Base-by-base conservation (phyloP, 2,329 filamentous ascomycete genomes). In the Capronia coronata region DNA sequence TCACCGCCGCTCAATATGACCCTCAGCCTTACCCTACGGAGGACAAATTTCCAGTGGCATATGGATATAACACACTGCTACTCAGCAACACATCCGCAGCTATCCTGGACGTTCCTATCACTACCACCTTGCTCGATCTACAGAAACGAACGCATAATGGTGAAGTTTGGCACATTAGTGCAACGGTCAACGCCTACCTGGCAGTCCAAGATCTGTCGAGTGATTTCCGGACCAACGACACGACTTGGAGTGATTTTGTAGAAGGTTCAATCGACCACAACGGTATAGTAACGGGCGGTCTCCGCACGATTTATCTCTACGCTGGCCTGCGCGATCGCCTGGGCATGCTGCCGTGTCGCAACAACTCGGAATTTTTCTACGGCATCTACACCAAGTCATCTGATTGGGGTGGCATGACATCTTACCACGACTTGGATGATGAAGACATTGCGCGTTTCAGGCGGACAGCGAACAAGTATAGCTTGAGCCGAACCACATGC, bases 31-130 rank as follows among this genome's bases (percentile, higher is more conserved):
- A 40, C 37, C 41, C 41, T 43, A 13, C 18, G 14, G 11, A 25
- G 11, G 22, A 43, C 18, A 16, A 43, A 25, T 43, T 29, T 25
- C 43, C 43, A 19, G 32, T 22, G 19, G 43, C 43, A 11, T 45
- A 35, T 37, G 43, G 43, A 11, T 45, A 45, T 14, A 45, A 45
- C 32, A 35, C 21, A 22, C 16, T 45, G 14, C 18, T 45, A n/a
- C 27, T 45, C 5, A 21, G 16, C n/a, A 34, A 45, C 21, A 11
- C 9, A 10, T 45, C 43, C 7, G 43, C 43, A 10, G 43, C 43
- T 34, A 14, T 25, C 27, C 25, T 45, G n/a, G 43, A 45, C 32
- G 16, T 35, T n/a, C 27, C 43, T 11, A 37, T 18, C 25, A 11
- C 8, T 16, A n/a, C 29, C 40, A n/a, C 11, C 22, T 11, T 43